phyloP scores from a whole-genome alignment of 495 filamentous ascomycete genomes.

The Aspergillus saccharolyticus region DNA sequence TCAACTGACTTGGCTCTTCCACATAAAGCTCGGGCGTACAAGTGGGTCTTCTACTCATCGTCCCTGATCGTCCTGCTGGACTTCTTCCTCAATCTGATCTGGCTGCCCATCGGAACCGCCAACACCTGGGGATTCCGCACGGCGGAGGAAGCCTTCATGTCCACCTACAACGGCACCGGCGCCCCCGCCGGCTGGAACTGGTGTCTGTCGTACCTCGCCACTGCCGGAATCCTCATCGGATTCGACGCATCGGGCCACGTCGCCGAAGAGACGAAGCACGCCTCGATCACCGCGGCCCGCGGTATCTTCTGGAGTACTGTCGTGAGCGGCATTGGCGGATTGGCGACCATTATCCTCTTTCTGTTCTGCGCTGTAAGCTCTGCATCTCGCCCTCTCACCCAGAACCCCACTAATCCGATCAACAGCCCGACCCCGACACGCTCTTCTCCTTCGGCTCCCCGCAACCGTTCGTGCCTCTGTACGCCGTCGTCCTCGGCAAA shows the following conservation, averaged over 20 bases:
- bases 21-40: slow-evolving; percentile 42
- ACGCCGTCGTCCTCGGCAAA: slow-evolving; percentile 46
- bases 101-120: slow-evolving; percentile 49
- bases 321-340: slow-evolving; percentile 45
- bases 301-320: slow-evolving; percentile 55
- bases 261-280: slow-evolving; percentile 54
- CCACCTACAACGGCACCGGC: slow-evolving; percentile 53
- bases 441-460: slow-evolving; percentile 44
- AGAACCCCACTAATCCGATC: slow-evolving; percentile 3
- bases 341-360: slow-evolving; percentile 50
- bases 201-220: slow-evolving; percentile 55
- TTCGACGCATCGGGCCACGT: slow-evolving; percentile 55
- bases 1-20: slow-evolving; percentile 8
- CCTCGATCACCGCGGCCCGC: slow-evolving; percentile 47
- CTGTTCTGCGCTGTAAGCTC: slow-evolving; percentile 47
- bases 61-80: slow-evolving; percentile 47
- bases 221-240: slow-evolving; percentile 54
- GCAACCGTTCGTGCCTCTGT: slow-evolving; percentile 51
- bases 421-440: slow-evolving; percentile 32
- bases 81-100: slow-evolving; percentile 53
- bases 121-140: slow-evolving; percentile 53
- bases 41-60: slow-evolving; percentile 45
- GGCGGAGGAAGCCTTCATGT: slow-evolving; percentile 51
- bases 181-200: slow-evolving; percentile 54
- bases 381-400: slow-evolving; percentile 1